Evolutionary conservation across 164 flowering plant species (phyloP), one percentile per base, ranked within the genome.

Genomic region (Saururus chinensis): DNA sequence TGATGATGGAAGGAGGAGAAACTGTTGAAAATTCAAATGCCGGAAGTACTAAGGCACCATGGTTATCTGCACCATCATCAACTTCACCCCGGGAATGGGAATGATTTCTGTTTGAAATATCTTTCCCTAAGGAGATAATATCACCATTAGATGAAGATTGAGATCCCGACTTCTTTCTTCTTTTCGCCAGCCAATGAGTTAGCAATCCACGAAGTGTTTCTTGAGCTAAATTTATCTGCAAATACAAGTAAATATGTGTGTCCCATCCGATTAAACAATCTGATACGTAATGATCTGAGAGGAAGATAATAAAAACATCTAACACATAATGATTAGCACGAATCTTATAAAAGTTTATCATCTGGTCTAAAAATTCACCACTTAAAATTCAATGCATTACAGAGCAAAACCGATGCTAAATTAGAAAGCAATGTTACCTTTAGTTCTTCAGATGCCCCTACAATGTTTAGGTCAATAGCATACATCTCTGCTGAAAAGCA

Each of bases 401-500:
- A 12, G 7, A 45, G 2, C 17, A 1, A 1, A 45, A 12, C n/a
- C 4, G 49, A 45, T 4, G 17, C 14, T 4, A 45, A 45, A 17
- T 8, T 45, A 45, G 49, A 45, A 45, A 45, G n/a, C n/a, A 57
- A 51, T 17, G 48, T 57, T 59, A 92, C 99, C 97, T 93, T 93
- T 75, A 86, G 92, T 73, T 93, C 99, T 71, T 93, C 99, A 57
- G 92, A 82, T 68, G 85, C 88, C 59, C 88, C 99, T 53, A 70
- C 52, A 66, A 89, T 90, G 64, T 79, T 78, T 26, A 93, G 88
- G 71, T 93, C 99, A 61, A 74, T 82, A 68, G 97, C 87, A 74
- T 93, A 93, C 97, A 90, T 93, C 76, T 93, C 99, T 5, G 99
- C 99, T 52, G 89, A 82, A 78, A 93, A 93, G 77, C 97, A 93